A percentile compares a stretch with the other conserved stretches of the same genome.
Conservation (phyloP, 768 basidiomycete genomes). For the Termitomyces sp. region DNA sequence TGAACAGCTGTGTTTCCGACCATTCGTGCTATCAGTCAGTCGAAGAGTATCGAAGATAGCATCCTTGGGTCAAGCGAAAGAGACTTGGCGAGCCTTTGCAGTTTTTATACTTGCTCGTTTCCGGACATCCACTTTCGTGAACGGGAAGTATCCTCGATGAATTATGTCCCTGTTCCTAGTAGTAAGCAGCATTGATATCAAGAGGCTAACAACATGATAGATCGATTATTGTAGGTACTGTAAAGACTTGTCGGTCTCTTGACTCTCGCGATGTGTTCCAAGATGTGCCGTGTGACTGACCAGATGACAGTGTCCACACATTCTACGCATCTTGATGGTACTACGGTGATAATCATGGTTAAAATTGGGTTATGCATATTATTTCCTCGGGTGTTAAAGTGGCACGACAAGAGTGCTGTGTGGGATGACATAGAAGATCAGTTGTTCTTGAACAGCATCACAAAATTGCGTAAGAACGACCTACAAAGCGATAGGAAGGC, state of each 20-base stretch:
- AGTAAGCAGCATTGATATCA: background rate
- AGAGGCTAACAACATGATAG: background rate
- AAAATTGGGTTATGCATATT: background rate
- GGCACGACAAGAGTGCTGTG: no score
- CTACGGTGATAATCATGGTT: no score
- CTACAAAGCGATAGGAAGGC: no score
- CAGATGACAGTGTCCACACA: no score
- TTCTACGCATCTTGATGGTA: background rate
- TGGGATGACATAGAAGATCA: no score
- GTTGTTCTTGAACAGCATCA: background rate
- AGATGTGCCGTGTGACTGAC: background rate
- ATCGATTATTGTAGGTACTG: background rate
- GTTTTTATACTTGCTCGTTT: no score
- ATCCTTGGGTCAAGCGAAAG: background rate
- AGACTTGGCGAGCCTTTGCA: background rate
- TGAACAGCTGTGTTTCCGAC: no score
- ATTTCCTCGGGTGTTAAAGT: background rate
- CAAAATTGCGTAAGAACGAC: background rate
- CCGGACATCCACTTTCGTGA: background rate
- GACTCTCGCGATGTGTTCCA: background rate
- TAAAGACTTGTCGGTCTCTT: no score
- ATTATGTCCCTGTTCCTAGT: background rate
- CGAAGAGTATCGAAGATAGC: no score
- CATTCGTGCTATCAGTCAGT: background rate
- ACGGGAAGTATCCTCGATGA: no score